A percentile compares a stretch with the other conserved stretches of the same genome.
Evolutionary conservation across 106 monocot genomes (phyloP).

Genomic region (Cymbidium sinense): DNA sequence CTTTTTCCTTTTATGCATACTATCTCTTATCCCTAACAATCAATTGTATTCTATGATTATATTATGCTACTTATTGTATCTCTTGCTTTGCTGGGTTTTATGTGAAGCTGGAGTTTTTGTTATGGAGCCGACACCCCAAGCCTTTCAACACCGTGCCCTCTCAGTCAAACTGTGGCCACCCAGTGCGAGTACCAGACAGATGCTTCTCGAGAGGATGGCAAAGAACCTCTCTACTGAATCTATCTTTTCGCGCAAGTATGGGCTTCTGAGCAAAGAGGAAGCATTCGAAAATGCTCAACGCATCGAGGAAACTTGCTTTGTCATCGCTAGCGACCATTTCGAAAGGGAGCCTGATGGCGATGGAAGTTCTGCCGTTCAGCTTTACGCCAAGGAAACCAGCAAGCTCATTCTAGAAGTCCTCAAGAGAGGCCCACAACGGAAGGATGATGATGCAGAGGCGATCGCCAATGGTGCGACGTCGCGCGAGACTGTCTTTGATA

Average conservation of each 20-base stretch:
- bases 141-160: slow-evolving; percentile 38
- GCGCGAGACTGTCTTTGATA: slow-evolving; percentile 51
- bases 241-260: slow-evolving; percentile 81
- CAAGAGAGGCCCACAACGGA: slow-evolving; percentile 56
- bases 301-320: slow-evolving; percentile 70
- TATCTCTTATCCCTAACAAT: too few species aligned
- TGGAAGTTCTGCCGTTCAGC: slow-evolving; percentile 88
- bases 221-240: slow-evolving; percentile 77
- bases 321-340: slow-evolving; percentile 54
- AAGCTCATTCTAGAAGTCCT: slow-evolving; percentile 78
- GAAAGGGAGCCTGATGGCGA: slow-evolving; percentile 82
- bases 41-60: too few species aligned
- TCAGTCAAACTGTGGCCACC: slow-evolving; percentile 96
- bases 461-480: background rate
- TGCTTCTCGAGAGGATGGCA: slow-evolving; percentile 80
- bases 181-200: slow-evolving; percentile 58
- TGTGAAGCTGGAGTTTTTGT: background rate
- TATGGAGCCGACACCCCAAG: slow-evolving; percentile 34
- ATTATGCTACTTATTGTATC: too few species aligned
- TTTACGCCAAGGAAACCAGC: slow-evolving; percentile 94
- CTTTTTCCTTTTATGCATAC: too few species aligned
- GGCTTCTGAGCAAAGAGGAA: slow-evolving; percentile 64
- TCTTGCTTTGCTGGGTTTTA: too few species aligned
- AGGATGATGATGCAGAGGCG: slow-evolving; percentile 12
- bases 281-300: slow-evolving; percentile 55